Evolutionary conservation across 2,329 filamentous ascomycete genomes (phyloP), one percentile per base, ranked within the genome.

Genomic region (Orbilia brochopaga): DNA sequence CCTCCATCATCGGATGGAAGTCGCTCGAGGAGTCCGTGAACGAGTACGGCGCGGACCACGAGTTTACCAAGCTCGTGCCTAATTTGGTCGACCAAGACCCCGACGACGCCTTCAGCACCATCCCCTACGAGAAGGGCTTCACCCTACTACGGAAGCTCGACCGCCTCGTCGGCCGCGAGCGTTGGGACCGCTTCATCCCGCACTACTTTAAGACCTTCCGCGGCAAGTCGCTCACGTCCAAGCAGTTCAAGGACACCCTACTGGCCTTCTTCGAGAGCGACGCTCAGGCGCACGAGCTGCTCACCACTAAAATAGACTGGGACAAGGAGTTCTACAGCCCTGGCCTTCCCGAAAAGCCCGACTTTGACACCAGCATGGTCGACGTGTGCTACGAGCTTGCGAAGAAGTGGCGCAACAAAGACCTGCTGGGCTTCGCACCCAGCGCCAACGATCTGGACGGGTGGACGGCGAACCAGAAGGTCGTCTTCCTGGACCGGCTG

Each of bases 41-140:
- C 35, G 84, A 87, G 42, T 94, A 88, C 77, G 93, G 93, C 42
- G 83, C 86, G 57, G 89, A 95, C 74, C 92, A 96, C 78, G 89
- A 93, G 76, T 97, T 94, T 81, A 99, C 94, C 6, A 95, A 95
- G 79, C 85, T 99, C 60, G 87, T 96, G 75, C 85, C 92, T 70
- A 88, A 91, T 78, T 88, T 97, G 74, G 90, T 93, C 78, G 91
- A 91, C 66, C 88, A 94, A 75, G 93, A 97, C 76, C 94, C 94
- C 0, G 94, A 97, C 79, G 94, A 99, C 79, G 90, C 93, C 0
- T 99, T 97, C 81, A 95, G 90, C 75, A 90, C 87, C 24, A 84
- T 97, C 35, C 92, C 94, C 0, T 99, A 99, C 77, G 93, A 97
- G 79, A 97, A 99, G 81, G 93, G 93, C 2, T 97, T 96, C 80